Evolutionary conservation across 2,329 filamentous ascomycete species (phyloP), one percentile per base, ranked within the genome.

Genomic region (Cytospora mali): DNA sequence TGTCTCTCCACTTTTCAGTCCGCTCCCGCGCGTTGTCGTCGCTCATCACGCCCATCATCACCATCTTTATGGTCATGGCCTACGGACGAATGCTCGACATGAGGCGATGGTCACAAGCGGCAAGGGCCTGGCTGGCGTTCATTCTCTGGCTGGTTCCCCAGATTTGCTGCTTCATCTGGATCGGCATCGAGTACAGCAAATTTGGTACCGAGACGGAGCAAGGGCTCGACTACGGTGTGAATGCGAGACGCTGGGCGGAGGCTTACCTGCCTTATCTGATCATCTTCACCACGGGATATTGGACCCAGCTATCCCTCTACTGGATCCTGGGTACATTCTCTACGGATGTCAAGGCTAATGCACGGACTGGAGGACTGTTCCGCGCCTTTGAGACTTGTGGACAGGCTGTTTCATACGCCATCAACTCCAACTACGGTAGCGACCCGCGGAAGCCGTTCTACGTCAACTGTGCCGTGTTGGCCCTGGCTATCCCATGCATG

Each of bases 281-380:
- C 31, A 57, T 65, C 13, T 65, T 65, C 61, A 65, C 64, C n/a
- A 65, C 64, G 23, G 64, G 64, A 0, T 65, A 65, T 39, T 65
- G 64, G 64, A 65, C 64, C 3, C 64, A 65, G 27, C n/a, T 65
- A 29, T 65, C 64, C 1, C 62, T 76, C 6, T 76, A 76, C 67
- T 76, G 74, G 74, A 73, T 76, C 23, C 67, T 76, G 16, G 74
- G 73, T 31, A 74, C 71, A 4, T 74, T 76, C 25, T 73, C 74
- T 2, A 73, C 71, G 0, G 73, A 76, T 25, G 69, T 75, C 1
- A 71, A 72, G 46, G 67, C 69, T 6, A 72, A 69, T 6, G 67
- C 72, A 6, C 68, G 72, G 21, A 71, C 70, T 0, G 71, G 72
- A 4, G 72, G 72, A 21, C 28, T 71, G 35, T 71, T 71, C 62